Evolutionary conservation across 2,329 filamentous ascomycete species (phyloP).

Genomic region (Fusarium napiforme): DNA sequence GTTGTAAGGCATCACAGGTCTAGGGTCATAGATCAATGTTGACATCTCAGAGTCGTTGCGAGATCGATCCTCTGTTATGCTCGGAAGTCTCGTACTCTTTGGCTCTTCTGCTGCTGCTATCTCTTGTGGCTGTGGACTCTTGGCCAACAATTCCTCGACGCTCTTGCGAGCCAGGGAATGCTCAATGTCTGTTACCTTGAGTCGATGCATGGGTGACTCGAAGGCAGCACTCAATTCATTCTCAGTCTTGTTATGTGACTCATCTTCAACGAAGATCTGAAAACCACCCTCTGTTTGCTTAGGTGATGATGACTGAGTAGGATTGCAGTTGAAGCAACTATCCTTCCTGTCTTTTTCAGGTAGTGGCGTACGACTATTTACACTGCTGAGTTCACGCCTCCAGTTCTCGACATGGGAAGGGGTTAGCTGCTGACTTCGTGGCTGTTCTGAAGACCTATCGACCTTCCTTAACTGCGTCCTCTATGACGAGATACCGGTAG

Average conservation of each 20-base stretch:
- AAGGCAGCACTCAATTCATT: not conserved
- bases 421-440: constrained; percentile 15
- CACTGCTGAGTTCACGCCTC: constrained; percentile 41
- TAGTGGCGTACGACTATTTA: constrained; percentile 22
- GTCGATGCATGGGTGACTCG: constrained; percentile 26
- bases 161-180: constrained; percentile 42
- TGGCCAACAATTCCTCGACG: constrained; percentile 30
- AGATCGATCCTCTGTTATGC: constrained; percentile 8
- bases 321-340: constrained; percentile 39
- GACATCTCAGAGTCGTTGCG: constrained; percentile 16
- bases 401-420: constrained; percentile 32
- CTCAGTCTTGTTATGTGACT: not conserved
- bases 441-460: constrained; percentile 30
- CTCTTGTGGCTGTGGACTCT: constrained; percentile 6
- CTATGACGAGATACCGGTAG: constrained; percentile 32
- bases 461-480: constrained; percentile 43
- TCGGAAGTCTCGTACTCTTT: not conserved
- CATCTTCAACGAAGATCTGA: constrained; percentile 5
- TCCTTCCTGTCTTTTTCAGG: constrained; percentile 22
- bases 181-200: constrained; percentile 46
- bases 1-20: constrained; percentile 51
- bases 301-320: constrained; percentile 30
- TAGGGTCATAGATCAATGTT: constrained; percentile 47
- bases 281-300: not conserved
- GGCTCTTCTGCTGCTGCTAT: constrained; percentile 5